Base-by-base conservation (phyloP, 2,329 filamentous ascomycete species). In the Knoxdaviesia capensis region DNA sequence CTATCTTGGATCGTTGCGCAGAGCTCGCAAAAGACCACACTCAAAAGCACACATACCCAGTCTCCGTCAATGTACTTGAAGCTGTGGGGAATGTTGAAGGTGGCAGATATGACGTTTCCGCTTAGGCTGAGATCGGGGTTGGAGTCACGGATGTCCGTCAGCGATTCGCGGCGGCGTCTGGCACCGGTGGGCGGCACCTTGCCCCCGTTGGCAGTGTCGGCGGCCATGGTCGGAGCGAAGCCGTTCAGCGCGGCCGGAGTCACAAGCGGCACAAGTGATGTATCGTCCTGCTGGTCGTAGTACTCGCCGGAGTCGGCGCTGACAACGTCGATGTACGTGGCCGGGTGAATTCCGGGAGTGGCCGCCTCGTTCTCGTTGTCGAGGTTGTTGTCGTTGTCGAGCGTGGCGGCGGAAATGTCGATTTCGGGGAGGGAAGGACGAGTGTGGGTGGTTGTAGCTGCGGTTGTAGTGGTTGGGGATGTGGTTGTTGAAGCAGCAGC, bases 61-160 rank as follows among this genome's bases (percentile, higher is more conserved):
- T 77, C 69, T 44, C 65, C 61, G 10, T 65, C 67, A 50, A 69
- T 70, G 51, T 76, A 77, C 45, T 67, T 66, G 44, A 77, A 55
- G 31, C 69, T 63, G 51, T 77, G 65, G 30, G 74, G 73, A 46
- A 75, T 69, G 46, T 69, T 76, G 50, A 78, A 78, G 11, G 73
- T 76, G 20, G 69, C 73, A 2, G 74, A 78, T 49, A 79, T 77
- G 49, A 78, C 68, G 54, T 73, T 76, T n/a, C 74, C 74, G 47
- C 65, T 76, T 41, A 79, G 60, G 31, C 62, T 60, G 38, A 78
- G 56, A 45, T 71, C 65, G 6, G 73, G 73, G 48, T 73, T 68
- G 43, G 64, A 65, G 43, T 65, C 61, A 50, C 66, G 64, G 47
- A 74, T 65, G 41, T 76, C 69, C 30, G 64, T 60, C 42, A 77